Percentiles rank a stretch among this genome's conserved stretches.
phyloP scores from a whole-genome alignment of 2,329 filamentous ascomycete species.

The Pseudogymnoascus sp. region DNA sequence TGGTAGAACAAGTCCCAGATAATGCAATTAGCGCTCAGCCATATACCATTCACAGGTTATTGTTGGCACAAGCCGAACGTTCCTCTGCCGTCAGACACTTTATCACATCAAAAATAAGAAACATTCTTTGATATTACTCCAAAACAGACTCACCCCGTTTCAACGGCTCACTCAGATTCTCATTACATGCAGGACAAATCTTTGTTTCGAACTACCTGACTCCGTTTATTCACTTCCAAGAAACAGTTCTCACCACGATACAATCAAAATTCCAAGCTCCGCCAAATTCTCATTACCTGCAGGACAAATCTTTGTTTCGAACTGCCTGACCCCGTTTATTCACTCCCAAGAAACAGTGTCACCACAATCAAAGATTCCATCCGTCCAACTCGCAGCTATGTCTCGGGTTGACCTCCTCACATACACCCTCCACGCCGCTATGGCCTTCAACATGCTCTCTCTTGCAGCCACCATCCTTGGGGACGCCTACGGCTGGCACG shows the following conservation, averaged over 20 bases:
- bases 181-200: neutral
- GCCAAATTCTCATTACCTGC: neutral
- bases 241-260: neutral
- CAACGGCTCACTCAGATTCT: neutral
- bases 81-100: neutral
- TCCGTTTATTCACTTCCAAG: neutral
- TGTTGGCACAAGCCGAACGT: neutral
- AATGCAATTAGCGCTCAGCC: neutral
- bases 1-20: neutral
- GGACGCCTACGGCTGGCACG: neutral
- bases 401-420: neutral
- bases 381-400: neutral
- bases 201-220: neutral
- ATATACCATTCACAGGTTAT: neutral
- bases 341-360: neutral
- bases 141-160: neutral
- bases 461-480: neutral
- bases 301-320: neutral
- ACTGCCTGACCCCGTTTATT: neutral
- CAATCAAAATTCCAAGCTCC: neutral
- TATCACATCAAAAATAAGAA: neutral
- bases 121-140: neutral
- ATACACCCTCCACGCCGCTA: neutral
- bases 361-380: neutral
- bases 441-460: neutral